Evolutionary conservation across 495 filamentous ascomycete genomes (phyloP), one percentile per base, ranked within the genome.

Genomic region (Podospora australis): DNA sequence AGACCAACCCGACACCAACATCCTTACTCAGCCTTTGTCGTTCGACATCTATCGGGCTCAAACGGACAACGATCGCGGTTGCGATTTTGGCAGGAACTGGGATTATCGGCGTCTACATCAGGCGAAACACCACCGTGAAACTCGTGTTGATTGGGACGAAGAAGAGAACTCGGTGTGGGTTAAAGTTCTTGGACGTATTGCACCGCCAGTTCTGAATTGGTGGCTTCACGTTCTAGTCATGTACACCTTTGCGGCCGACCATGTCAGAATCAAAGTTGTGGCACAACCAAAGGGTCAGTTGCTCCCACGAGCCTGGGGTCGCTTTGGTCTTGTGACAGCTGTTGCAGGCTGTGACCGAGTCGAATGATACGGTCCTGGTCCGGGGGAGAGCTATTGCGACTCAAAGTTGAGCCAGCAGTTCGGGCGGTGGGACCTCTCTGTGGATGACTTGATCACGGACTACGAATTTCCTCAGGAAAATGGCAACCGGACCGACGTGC

Each of bases 391-490:
- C 6, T 87, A 86, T 53, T 48, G 65, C 11, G 83, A 87, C 61
- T 80, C 72, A 64, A 83, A 84, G 56, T 54, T 66, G 2, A 71
- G 80, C 14, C 79, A 82, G 53, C 59, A 58, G 16, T 46, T 84
- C 4, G 80, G 80, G 6, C 64, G 70, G 3, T 83, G 75, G 66
- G 63, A 68, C 7, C 35, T 16, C 39, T 22, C 53, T 1, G 54
- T 68, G 7, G 70, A 73, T 21, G 65, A 73, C 2, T 58, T 85
- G 19, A 76, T 72, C 38, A 69, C 71, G 4, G 62, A 71, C 9
- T 87, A 85, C 56, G 83, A 87, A 48, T 78, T 78, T 39, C 83
- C 83, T 9, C 83, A 87, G 57, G 83, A 86, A 30, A 70, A 61
- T 22, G 79, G 79, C 0, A 83, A 84, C 52, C 57, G 81, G n/a